Evolutionary conservation across 805 yeast species (phyloP).

Genomic region (Starmerella floris): DNA sequence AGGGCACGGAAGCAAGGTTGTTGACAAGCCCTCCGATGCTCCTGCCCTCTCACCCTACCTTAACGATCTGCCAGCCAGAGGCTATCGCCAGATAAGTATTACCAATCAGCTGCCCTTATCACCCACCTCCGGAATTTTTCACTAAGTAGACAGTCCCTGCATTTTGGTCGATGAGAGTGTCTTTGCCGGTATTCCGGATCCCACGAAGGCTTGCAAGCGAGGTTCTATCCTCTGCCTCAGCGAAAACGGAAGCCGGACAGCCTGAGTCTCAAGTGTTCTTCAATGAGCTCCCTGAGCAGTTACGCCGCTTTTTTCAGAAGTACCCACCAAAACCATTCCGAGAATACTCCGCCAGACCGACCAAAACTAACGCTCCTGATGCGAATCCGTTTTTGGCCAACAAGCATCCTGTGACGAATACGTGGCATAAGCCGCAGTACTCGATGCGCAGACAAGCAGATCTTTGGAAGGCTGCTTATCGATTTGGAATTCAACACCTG

Average conservation of each 20-base stretch:
- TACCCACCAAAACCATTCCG: slow-evolving; percentile 77
- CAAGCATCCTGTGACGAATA: slow-evolving; percentile 68
- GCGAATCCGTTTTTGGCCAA: slow-evolving; percentile 84
- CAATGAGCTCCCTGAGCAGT: slow-evolving; percentile 49
- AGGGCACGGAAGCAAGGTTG: no score
- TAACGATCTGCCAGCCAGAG: no score
- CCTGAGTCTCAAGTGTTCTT: slow-evolving; percentile 29
- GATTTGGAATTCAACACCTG: slow-evolving; percentile 65
- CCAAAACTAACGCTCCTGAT: slow-evolving; percentile 48
- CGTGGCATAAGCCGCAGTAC: slow-evolving; percentile 61
- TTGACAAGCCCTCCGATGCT: no score
- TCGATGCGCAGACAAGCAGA: slow-evolving; percentile 75
- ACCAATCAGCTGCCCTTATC: no score
- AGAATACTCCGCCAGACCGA: slow-evolving; percentile 50
- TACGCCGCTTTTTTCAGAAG: slow-evolving; percentile 61
- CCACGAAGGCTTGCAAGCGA: slow-evolving; percentile 24
- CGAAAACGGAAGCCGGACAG: slow-evolving; percentile 14
- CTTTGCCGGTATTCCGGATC: slow-evolving; percentile 14
- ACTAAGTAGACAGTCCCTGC: neutral
- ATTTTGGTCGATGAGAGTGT: slow-evolving; percentile 22
- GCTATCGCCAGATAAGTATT: no score
- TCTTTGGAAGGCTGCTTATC: slow-evolving; percentile 65
- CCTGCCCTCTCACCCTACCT: no score
- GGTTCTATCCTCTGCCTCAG: slow-evolving; percentile 25
- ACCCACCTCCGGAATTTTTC: no score